Conservation (phyloP, 2,329 filamentous ascomycete genomes). For the Tolypocladium capitatum region DNA sequence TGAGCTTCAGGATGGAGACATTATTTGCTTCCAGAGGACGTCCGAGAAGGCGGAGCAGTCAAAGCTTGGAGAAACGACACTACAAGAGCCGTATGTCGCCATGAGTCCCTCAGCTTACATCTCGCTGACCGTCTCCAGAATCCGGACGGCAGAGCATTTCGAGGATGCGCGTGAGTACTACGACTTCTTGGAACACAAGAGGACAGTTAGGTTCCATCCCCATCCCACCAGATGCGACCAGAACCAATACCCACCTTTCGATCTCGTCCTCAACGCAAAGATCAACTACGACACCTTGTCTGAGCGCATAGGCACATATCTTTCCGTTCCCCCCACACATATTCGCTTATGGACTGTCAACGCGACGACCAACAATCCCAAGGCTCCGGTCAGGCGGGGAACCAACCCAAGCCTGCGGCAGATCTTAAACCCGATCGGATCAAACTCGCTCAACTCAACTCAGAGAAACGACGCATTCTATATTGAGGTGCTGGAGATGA, state of each 20-base stretch:
- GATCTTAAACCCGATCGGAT: slow-evolving; percentile 64
- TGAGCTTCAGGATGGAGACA: slow-evolving; percentile 93
- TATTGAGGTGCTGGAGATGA: slow-evolving; percentile 91
- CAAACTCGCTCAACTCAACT: slow-evolving; percentile 52
- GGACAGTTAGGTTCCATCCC: slow-evolving; percentile 65
- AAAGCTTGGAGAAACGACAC: slow-evolving; percentile 13
- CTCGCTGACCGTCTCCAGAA: slow-evolving; percentile 3
- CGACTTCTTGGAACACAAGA: slow-evolving; percentile 79
- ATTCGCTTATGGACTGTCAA: slow-evolving; percentile 86
- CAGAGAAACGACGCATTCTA: slow-evolving; percentile 69
- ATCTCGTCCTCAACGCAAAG: slow-evolving; percentile 70
- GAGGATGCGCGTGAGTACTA: slow-evolving; percentile 78
- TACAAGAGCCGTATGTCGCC: slow-evolving; percentile 17
- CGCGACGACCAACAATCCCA: slow-evolving; percentile 60
- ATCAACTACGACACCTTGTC: slow-evolving; percentile 81
- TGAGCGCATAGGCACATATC: slow-evolving; percentile 65
- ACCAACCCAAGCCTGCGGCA: slow-evolving; percentile 57
- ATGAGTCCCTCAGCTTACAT: neutral
- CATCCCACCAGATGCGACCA: slow-evolving; percentile 43
- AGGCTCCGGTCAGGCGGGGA: slow-evolving; percentile 61
- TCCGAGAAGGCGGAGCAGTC: slow-evolving; percentile 29
- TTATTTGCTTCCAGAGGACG: slow-evolving; percentile 79
- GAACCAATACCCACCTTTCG: slow-evolving; percentile 53
- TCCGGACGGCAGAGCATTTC: slow-evolving; percentile 32
- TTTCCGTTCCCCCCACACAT: slow-evolving; percentile 71